Conservation (phyloP, 192 early-diverging fungal genomes). For the Coemansia guatemalensis region DNA sequence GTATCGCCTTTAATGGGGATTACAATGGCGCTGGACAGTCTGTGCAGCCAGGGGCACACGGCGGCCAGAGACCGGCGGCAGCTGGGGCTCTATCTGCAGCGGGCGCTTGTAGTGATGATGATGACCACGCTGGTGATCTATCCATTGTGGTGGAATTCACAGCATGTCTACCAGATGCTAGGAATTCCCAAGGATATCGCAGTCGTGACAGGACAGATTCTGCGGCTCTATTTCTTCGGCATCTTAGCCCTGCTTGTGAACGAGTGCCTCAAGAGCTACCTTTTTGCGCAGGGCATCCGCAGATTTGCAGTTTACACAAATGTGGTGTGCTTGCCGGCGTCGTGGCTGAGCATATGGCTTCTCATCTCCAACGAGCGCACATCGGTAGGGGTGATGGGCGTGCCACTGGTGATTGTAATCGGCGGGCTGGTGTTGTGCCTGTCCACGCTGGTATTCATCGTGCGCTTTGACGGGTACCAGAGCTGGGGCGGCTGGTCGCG, state of each 20-base stretch:
- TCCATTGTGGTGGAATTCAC: slow-evolving; percentile 55
- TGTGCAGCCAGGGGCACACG: slow-evolving; percentile 73
- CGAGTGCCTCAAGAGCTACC: slow-evolving; percentile 81
- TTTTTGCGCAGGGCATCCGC: slow-evolving; percentile 92
- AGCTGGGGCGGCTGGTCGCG: slow-evolving; percentile 88
- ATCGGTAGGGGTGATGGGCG: slow-evolving; percentile 69
- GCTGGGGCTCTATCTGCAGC: slow-evolving; percentile 71
- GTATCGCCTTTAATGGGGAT: slow-evolving; percentile 66
- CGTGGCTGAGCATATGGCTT: slow-evolving; percentile 72
- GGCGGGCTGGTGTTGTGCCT: slow-evolving; percentile 58
- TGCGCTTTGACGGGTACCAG: slow-evolving; percentile 61
- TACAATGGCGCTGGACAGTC: slow-evolving; percentile 71
- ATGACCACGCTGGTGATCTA: slow-evolving; percentile 68
- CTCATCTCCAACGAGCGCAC: slow-evolving; percentile 61
- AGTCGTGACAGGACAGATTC: slow-evolving; percentile 60
- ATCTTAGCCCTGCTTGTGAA: slow-evolving; percentile 68
- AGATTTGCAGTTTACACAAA: slow-evolving; percentile 72
- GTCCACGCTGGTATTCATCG: slow-evolving; percentile 53
- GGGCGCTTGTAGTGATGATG: slow-evolving; percentile 73
- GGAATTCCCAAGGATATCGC: slow-evolving; percentile 67
- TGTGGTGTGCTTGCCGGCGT: slow-evolving; percentile 66
- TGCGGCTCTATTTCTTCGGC: slow-evolving; percentile 67
- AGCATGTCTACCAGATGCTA: slow-evolving; percentile 23
- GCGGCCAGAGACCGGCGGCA: slow-evolving; percentile 61
- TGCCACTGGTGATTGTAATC: slow-evolving; percentile 61